Evolutionary conservation across 192 early-diverging fungal genomes (phyloP).

Genomic region (Dissophora globulifera): DNA sequence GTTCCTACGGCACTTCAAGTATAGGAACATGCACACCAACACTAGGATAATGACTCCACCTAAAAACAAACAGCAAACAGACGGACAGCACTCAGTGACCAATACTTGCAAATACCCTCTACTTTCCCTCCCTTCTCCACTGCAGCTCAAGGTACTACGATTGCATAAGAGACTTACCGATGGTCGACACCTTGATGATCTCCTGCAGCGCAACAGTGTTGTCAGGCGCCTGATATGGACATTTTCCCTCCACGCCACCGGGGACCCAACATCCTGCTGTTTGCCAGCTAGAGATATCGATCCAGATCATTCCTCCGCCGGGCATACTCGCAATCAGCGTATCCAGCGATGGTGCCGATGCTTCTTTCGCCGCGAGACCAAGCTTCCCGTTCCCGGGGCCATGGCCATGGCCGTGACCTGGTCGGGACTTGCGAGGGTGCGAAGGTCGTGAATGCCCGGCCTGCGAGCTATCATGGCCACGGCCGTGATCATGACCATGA

Average conservation of each 20-base stretch:
- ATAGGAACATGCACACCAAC: conserved; percentile 32
- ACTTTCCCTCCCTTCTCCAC: no score
- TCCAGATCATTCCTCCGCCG: conserved; percentile 36
- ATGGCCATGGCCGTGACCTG: not conserved
- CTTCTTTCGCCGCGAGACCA: not conserved
- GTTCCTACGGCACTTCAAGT: conserved; percentile 42
- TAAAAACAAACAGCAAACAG: not conserved
- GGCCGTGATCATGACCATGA: not conserved
- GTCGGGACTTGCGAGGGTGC: no score
- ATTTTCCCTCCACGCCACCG: conserved; percentile 27
- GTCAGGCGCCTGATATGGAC: conserved; percentile 38
- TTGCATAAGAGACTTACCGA: no score
- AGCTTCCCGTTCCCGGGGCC: not conserved
- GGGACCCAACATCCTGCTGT: conserved; percentile 53
- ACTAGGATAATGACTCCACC: conserved; percentile 45
- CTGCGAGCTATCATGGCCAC: no score
- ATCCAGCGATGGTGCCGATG: not conserved
- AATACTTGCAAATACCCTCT: no score
- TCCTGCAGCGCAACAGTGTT: conserved; percentile 48
- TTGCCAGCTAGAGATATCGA: conserved; percentile 54
- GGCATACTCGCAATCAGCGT: not conserved
- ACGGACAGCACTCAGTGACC: no score
- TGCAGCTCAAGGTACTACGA: no score
- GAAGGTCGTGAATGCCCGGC: no score
- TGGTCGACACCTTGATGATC: conserved; percentile 43